A percentile compares a stretch with the other conserved stretches of the same genome.
Evolutionary conservation across 495 filamentous ascomycete species (phyloP).

Genomic region (Staphylotrichum tortipilum): DNA sequence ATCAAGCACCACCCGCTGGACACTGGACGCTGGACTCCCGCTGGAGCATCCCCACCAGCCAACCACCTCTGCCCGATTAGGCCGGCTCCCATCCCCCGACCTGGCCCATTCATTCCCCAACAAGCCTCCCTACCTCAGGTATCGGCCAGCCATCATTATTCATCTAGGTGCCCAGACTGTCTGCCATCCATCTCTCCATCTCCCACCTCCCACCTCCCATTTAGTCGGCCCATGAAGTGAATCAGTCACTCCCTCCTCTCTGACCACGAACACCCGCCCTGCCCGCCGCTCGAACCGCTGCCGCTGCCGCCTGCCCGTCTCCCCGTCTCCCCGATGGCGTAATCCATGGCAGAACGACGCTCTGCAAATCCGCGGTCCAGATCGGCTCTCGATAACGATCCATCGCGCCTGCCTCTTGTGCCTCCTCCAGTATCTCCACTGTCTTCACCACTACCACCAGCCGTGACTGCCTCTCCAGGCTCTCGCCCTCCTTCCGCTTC

Average conservation of each 20-base stretch:
- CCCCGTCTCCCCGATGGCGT: slow-evolving; percentile 47
- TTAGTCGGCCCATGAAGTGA: slow-evolving; percentile 13
- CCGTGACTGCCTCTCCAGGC: slow-evolving; percentile 14
- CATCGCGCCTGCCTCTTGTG: slow-evolving; percentile 32
- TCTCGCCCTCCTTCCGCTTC: background rate
- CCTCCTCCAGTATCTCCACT: no score
- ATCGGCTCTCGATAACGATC: slow-evolving; percentile 45
- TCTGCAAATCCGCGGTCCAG: slow-evolving; percentile 43
- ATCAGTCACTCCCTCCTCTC: no score
- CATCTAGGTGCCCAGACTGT: no score
- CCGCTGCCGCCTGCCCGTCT: slow-evolving; percentile 28
- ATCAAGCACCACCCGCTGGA: no score
- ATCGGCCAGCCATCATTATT: no score
- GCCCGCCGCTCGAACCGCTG: slow-evolving; percentile 10
- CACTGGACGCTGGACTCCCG: no score
- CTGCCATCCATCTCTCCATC: background rate
- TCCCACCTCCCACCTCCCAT: background rate
- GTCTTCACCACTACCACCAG: no score
- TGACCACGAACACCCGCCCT: no score
- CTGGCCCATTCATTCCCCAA: no score
- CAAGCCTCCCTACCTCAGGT: no score
- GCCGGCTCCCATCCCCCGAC: background rate
- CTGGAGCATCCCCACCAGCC: background rate
- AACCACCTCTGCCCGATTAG: slow-evolving; percentile 5
- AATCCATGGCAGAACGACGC: slow-evolving; percentile 52